phyloP scores from a whole-genome alignment of 805 yeast species.

The Spathaspora passalidarum region DNA sequence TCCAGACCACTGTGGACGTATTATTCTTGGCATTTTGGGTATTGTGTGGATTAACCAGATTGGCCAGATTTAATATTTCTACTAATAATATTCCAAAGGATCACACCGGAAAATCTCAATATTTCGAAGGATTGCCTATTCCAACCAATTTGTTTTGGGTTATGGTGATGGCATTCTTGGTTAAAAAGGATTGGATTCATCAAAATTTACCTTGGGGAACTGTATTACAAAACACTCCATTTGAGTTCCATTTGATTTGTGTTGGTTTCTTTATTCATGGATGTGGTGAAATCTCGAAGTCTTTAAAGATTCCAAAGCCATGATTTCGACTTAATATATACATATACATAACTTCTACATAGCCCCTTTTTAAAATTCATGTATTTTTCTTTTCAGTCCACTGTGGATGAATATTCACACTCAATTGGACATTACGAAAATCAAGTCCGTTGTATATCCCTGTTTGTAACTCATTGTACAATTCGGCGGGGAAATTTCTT shows the following conservation, averaged over 20 bases:
- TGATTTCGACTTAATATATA: slow-evolving; percentile 17
- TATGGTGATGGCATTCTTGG: slow-evolving; percentile 64
- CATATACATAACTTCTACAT: neutral
- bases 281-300: slow-evolving; percentile 86
- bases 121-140: slow-evolving; percentile 95
- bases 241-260: slow-evolving; percentile 75
- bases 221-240: slow-evolving; percentile 48
- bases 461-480: slow-evolving; percentile 23
- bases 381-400: slow-evolving; percentile 4
- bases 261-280: slow-evolving; percentile 73
- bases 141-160: slow-evolving; percentile 85
- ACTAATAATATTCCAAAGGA: slow-evolving; percentile 93
- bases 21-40: slow-evolving; percentile 79
- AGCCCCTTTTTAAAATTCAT: neutral
- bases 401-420: slow-evolving; percentile 13
- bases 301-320: slow-evolving; percentile 87
- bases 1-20: slow-evolving; percentile 79
- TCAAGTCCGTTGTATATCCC: slow-evolving; percentile 23
- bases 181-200: slow-evolving; percentile 47
- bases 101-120: slow-evolving; percentile 77
- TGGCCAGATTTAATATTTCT: slow-evolving; percentile 94
- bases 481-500: slow-evolving; percentile 24
- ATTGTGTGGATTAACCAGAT: slow-evolving; percentile 86
- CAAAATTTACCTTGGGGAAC: slow-evolving; percentile 66
- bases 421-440: slow-evolving; percentile 20